Evolutionary conservation across 495 filamentous ascomycete genomes (phyloP).

Genomic region (Cercophora newfieldiana): DNA sequence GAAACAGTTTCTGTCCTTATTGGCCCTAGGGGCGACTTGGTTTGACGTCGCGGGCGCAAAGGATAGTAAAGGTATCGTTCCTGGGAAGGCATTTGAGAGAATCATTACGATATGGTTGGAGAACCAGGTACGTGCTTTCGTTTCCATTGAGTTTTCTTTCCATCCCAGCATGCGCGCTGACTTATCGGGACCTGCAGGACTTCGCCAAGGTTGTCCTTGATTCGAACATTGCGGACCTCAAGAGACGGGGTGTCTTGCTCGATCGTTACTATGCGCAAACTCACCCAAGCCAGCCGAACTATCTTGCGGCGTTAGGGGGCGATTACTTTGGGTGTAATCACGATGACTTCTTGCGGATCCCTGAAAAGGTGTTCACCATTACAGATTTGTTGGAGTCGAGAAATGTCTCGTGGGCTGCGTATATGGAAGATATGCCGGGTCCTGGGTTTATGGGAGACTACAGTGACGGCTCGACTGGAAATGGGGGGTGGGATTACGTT

Average conservation of each 20-base stretch:
- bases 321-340: constrained; percentile 71
- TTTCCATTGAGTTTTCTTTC: not conserved
- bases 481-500: constrained; percentile 61
- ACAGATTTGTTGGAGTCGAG: constrained; percentile 66
- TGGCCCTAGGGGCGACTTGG: not conserved
- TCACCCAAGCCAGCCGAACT: constrained; percentile 52
- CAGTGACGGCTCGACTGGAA: constrained; percentile 48
- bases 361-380: constrained; percentile 65
- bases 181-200: constrained; percentile 44
- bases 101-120: constrained; percentile 73
- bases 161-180: not conserved
- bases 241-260: constrained; percentile 61
- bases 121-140: constrained; percentile 50
- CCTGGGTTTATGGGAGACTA: constrained; percentile 65
- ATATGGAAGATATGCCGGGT: constrained; percentile 65
- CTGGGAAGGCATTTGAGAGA: constrained; percentile 63
- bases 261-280: constrained; percentile 63
- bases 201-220: constrained; percentile 53
- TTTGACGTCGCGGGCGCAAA: constrained; percentile 4
- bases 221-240: constrained; percentile 53
- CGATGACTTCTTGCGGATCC: constrained; percentile 59
- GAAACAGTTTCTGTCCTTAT: not conserved
- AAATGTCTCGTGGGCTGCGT: constrained; percentile 63
- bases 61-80: constrained; percentile 40
- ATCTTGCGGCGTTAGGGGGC: constrained; percentile 58